Evolutionary conservation across 441 rosid species (phyloP), one percentile per base, ranked within the genome.

Genomic region (Brassica balearica): DNA sequence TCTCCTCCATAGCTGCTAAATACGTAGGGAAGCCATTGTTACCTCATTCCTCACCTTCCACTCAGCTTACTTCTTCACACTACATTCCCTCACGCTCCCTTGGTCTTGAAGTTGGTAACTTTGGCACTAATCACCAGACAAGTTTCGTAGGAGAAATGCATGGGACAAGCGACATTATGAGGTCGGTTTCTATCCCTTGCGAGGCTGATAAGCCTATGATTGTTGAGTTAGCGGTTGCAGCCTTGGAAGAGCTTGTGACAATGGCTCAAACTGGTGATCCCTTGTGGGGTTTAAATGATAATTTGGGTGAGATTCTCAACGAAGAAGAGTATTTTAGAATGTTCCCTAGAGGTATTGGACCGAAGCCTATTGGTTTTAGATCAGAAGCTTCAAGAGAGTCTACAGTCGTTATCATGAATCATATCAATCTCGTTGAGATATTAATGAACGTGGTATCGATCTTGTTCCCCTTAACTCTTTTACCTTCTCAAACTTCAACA

Each of bases 161-260:
- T 73, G 91, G 90, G 14, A 82, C 89, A 7, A 76, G 84, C n/a
- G 96, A 88, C 60, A 81, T 88, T 65, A 68, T 89, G 25, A 82
- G 91, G 72, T 78, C 96, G 55, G 83, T 92, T 22, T 68, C 87
- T 1, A 86, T 86, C 1, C 91, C 94, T 25, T 82, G 83, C 1
- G 97, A 92, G 75, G 89, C 92, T 0, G 97, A 94, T 59, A 92
- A 94, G 85, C 96, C 95, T 2, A 77, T 92, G 86, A 89, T 92
- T 43, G 87, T 94, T 14, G 98, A 94, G 86, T 86, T 92, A 27
- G 98, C 97, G 0, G 97, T 92, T 69, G 90, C 97, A 1, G 98
- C 97, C 29, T 92, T 94, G 98, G 98, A 94, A 78, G 98, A 94
- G 72, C 85, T 94, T 10, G 77, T 88, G 75, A 87, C 90, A 79